Percentiles rank a stretch among this genome's conserved stretches.
Conservation (phyloP, 2,329 filamentous ascomycete species). For the Ceratocystis papillata region DNA sequence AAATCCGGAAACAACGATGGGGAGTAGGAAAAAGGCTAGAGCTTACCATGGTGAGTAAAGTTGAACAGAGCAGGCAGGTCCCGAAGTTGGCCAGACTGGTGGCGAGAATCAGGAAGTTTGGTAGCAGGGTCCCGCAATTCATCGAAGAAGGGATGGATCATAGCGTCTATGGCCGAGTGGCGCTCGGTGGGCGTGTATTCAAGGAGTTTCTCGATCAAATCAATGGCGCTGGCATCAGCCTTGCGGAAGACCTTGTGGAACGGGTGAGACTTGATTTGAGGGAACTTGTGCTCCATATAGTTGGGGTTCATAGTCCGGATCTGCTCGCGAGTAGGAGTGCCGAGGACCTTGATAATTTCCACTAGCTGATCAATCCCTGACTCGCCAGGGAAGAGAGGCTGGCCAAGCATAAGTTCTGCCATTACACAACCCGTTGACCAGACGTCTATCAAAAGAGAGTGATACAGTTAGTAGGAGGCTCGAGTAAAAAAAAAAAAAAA, state of each 20-base stretch:
- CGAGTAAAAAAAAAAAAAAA: not conserved
- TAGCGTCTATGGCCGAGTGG: conserved; percentile 83
- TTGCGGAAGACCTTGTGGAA: conserved; percentile 99
- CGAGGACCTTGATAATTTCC: conserved; percentile 98
- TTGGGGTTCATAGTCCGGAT: conserved; percentile 99
- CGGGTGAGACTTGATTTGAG: conserved; percentile 97
- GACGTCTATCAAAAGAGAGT: conserved; percentile 75
- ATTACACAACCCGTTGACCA: conserved; percentile 99
- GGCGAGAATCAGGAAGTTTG: conserved; percentile 84
- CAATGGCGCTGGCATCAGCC: conserved; percentile 84
- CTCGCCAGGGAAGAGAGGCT: conserved; percentile 94
- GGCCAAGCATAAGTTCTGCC: conserved; percentile 97
- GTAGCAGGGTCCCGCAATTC: conserved; percentile 87
- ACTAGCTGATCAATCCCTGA: conserved; percentile 97
- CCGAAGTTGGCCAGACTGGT: conserved; percentile 65
- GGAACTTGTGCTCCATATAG: conserved; percentile 99
- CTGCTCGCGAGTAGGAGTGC: conserved; percentile 91
- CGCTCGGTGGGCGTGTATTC: conserved; percentile 98
- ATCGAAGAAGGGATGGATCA: conserved; percentile 98
- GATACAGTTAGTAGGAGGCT: conserved; percentile 36
- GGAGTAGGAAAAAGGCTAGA: not conserved
- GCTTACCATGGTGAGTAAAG: conserved; percentile 84
- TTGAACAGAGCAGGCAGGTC: conserved; percentile 85
- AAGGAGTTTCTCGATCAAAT: conserved; percentile 82
- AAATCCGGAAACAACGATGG: conserved; percentile 2